These are phyloP conservation scores for Annulohypoxylon truncatum DNA, from an alignment of 2,329 filamentous ascomycete species.

Conservation along the genomic window DNA sequence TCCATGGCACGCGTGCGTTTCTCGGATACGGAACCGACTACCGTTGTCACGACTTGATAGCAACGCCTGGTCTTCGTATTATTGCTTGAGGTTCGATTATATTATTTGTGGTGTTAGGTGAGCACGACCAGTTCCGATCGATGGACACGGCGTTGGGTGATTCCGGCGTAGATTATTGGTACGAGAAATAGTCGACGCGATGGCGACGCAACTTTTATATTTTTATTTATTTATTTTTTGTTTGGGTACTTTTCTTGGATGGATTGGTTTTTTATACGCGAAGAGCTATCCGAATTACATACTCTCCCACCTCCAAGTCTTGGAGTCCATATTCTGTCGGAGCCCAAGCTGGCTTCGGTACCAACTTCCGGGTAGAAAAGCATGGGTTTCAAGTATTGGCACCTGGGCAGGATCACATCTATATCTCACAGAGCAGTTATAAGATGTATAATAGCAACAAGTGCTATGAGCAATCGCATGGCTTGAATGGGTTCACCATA, in stretches of 20 bases:
- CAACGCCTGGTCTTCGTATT: neutral
- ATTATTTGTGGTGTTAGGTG: conserved; percentile 18
- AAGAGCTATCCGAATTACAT: conserved; percentile 1
- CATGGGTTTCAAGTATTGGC: conserved; percentile 24
- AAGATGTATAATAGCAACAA: conserved; percentile 14
- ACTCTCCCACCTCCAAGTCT: neutral
- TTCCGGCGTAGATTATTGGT: conserved; percentile 11
- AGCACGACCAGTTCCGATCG: conserved; percentile 4
- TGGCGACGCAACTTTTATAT: neutral
- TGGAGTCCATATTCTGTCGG: neutral
- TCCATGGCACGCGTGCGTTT: conserved; percentile 50
- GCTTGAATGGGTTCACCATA: conserved; percentile 59
- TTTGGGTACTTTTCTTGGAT: conserved; percentile 10
- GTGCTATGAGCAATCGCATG: neutral
- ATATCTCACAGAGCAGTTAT: conserved; percentile 36
- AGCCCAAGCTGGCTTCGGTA: neutral
- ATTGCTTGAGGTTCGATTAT: conserved; percentile 15
- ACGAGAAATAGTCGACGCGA: conserved; percentile 18
- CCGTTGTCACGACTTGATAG: conserved; percentile 46
- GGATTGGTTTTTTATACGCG: conserved; percentile 9
- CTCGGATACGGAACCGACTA: conserved; percentile 48
- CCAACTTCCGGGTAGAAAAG: conserved; percentile 11
- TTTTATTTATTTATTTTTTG: no score
- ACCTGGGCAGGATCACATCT: conserved; percentile 24
- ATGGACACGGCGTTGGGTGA: conserved; percentile 29